Conservation (phyloP, 345 rosid species). For the Atalantia buxifolia region DNA sequence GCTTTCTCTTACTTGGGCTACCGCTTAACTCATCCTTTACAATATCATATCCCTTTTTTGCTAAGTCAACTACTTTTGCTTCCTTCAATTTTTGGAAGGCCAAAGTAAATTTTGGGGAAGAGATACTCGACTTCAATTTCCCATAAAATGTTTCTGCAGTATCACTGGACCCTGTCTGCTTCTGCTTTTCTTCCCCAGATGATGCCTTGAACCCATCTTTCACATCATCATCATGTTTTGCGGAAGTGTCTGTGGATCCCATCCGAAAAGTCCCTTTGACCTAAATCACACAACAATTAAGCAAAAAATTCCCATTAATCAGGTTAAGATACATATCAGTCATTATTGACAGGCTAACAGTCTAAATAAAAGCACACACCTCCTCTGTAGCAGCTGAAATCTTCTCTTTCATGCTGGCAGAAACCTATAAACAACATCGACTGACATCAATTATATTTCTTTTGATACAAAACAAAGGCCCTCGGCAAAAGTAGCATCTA, state of each 20-base stretch:
- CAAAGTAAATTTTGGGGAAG: constrained; percentile 60
- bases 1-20: constrained; percentile 64
- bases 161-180: constrained; percentile 43
- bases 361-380: constrained; percentile 35
- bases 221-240: constrained; percentile 30
- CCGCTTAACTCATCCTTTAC: constrained; percentile 84
- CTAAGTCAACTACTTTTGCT: constrained; percentile 65
- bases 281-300: constrained; percentile 32
- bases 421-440: constrained; percentile 50
- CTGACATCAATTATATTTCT: not conserved
- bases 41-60: constrained; percentile 84
- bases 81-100: constrained; percentile 68
- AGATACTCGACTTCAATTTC: constrained; percentile 57
- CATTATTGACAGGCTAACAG: constrained; percentile 9
- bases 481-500: not conserved
- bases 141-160: constrained; percentile 58
- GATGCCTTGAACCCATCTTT: constrained; percentile 39
- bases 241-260: constrained; percentile 42
- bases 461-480: not conserved
- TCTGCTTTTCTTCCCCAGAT: constrained; percentile 42
- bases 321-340: not conserved
- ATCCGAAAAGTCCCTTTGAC: constrained; percentile 66
- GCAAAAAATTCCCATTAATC: not conserved
- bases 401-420: constrained; percentile 71
- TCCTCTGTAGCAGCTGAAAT: constrained; percentile 83